Evolutionary conservation across 805 yeast species (phyloP).

Genomic region (Monosporozyma servazzii): DNA sequence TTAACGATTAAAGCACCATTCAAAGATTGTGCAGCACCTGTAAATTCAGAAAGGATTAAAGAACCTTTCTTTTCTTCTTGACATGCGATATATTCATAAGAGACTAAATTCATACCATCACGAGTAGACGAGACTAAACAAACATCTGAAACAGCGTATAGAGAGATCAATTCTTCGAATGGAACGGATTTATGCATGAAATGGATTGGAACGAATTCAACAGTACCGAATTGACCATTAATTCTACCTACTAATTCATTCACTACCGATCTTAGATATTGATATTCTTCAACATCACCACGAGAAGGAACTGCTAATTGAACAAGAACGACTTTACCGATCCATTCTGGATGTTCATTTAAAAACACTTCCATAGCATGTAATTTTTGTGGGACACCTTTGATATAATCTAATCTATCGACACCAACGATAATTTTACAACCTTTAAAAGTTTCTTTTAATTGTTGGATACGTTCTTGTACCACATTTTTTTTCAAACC

Average conservation of each 20-base stretch:
- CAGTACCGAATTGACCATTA: slow-evolving; percentile 92
- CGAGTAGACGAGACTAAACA: slow-evolving; percentile 91
- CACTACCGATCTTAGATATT: slow-evolving; percentile 83
- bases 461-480: slow-evolving; percentile 50
- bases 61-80: slow-evolving; percentile 82
- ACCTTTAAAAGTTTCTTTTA: slow-evolving; percentile 60
- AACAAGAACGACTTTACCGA: slow-evolving; percentile 89
- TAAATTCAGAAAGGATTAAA: slow-evolving; percentile 83
- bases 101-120: slow-evolving; percentile 97
- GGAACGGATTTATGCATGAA: slow-evolving; percentile 88
- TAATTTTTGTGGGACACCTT: slow-evolving; percentile 95
- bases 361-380: slow-evolving; percentile 93
- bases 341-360: slow-evolving; percentile 94
- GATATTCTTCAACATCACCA: slow-evolving; percentile 97
- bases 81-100: slow-evolving; percentile 94
- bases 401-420: slow-evolving; percentile 91
- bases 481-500: slow-evolving; percentile 64
- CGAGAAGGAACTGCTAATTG: slow-evolving; percentile 97
- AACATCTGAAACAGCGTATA: slow-evolving; percentile 78
- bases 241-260: slow-evolving; percentile 95
- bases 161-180: slow-evolving; percentile 82
- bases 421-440: slow-evolving; percentile 91
- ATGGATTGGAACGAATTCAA: slow-evolving; percentile 96
- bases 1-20: slow-evolving; percentile 91
- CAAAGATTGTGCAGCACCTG: slow-evolving; percentile 98